Conservation (phyloP, 148 eudicot genomes). For the Amaranthus hypochondriacus region DNA sequence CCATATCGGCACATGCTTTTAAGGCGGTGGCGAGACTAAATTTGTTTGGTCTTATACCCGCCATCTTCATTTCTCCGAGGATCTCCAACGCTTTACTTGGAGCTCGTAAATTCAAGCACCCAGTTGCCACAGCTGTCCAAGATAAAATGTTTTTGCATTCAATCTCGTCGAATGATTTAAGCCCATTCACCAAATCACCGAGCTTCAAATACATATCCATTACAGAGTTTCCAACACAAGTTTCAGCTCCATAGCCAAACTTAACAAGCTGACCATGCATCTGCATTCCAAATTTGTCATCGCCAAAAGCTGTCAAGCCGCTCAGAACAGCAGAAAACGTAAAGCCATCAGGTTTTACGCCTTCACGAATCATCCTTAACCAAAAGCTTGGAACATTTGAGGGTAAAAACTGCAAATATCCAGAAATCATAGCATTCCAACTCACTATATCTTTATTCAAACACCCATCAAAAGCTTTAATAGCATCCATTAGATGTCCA, state of each 20-base stretch:
- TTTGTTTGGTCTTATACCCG: slow-evolving; percentile 44
- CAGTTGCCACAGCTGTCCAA: slow-evolving; percentile 63
- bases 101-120: slow-evolving; percentile 49
- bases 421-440: slow-evolving; percentile 66
- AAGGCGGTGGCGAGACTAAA: slow-evolving; percentile 53
- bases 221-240: slow-evolving; percentile 59
- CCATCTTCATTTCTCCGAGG: slow-evolving; percentile 46
- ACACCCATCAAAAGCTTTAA: slow-evolving; percentile 34
- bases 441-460: slow-evolving; percentile 45
- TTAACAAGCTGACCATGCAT: slow-evolving; percentile 56
- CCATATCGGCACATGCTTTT: slow-evolving; percentile 53
- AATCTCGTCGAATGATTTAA: slow-evolving; percentile 53
- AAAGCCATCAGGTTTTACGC: slow-evolving; percentile 51
- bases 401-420: slow-evolving; percentile 38
- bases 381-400: slow-evolving; percentile 40
- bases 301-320: slow-evolving; percentile 37
- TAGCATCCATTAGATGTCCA: slow-evolving; percentile 34
- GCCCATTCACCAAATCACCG: slow-evolving; percentile 35
- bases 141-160: slow-evolving; percentile 41
- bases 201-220: slow-evolving; percentile 53
- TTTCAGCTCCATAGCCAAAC: slow-evolving; percentile 55
- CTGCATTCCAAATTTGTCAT: slow-evolving; percentile 40
- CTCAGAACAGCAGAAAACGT: slow-evolving; percentile 47
- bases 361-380: slow-evolving; percentile 47
- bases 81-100: slow-evolving; percentile 48